phyloP scores from a whole-genome alignment of 2,329 filamentous ascomycete genomes.

The Massarina eburnea region DNA sequence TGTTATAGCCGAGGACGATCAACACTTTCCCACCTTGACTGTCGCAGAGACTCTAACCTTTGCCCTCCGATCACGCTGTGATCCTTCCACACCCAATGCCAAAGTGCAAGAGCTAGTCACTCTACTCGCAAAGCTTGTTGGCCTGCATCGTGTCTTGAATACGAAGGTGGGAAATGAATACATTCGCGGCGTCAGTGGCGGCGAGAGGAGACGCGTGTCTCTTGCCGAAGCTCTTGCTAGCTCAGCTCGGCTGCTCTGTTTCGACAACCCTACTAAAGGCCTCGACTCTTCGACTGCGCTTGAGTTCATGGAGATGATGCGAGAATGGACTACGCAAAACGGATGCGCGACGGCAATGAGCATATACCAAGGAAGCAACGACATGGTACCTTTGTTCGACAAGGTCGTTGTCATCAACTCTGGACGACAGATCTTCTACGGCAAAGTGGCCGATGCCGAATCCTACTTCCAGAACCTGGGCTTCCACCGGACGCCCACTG shows the following conservation, averaged over 20 bases:
- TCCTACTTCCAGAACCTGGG: conserved; percentile 58
- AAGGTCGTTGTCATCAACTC: conserved; percentile 72
- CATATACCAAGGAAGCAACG: conserved; percentile 1
- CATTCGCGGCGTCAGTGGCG: conserved; percentile 69
- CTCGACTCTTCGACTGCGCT: conserved; percentile 70
- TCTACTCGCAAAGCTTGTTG: conserved; percentile 38
- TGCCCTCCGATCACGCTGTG: too few relatives aligned
- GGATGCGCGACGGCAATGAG: conserved; percentile 35
- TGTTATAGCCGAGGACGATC: conserved; percentile 79
- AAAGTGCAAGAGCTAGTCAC: conserved; percentile 47
- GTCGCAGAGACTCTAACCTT: conserved; percentile 73
- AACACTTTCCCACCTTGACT: conserved; percentile 77
- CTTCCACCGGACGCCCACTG: too few relatives aligned
- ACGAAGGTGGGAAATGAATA: conserved; percentile 69
- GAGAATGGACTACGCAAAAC: conserved; percentile 49
- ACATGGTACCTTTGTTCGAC: conserved; percentile 56
- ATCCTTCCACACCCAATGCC: too few relatives aligned
- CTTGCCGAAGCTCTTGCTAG: conserved; percentile 71
- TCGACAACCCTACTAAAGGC: conserved; percentile 73
- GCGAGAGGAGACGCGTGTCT: conserved; percentile 73
- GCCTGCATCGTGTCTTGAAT: too few relatives aligned
- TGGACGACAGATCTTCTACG: conserved; percentile 73
- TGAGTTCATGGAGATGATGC: conserved; percentile 61
- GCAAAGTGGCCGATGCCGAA: conserved; percentile 58
- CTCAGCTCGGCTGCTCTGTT: conserved; percentile 63